Evolutionary conservation across 306 rosid genomes (phyloP), one percentile per base, ranked within the genome.

Genomic region (Vicia faba): DNA sequence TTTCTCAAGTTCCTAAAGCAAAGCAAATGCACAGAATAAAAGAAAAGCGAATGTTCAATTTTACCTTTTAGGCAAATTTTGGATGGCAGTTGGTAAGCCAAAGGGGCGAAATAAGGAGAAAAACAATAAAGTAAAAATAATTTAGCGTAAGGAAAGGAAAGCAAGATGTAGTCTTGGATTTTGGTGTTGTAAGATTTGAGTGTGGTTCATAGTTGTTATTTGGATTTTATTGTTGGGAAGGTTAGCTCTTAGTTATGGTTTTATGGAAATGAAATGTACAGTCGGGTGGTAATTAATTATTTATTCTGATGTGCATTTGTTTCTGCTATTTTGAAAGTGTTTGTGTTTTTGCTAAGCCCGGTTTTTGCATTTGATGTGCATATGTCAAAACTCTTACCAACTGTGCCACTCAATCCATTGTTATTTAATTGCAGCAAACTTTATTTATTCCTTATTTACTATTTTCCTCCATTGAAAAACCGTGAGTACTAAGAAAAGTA

Each of bases 261-360:
- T 11, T 23, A 33, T 66, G 45, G 55, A 11, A 59, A 19, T 64
- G 66, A 54, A 89, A 81, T 87, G 95, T 89, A 89, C 81, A 89
- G 91, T 79, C 69, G 56, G 63, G 18, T 75, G 63, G 14, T 75
- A 39, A 16, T 64, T 53, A 41, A 10, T 54, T 33, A 58, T 79
- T 83, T 75, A 66, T 63, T 75, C 38, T 33, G 23, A 57, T 56
- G 46, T 40, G 2, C 39, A 13, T 43, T 72, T 54, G 61, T 51
- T 72, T 78, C 60, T 55, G 61, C 38, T 26, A 26, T 19, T 53
- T 54, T 23, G 60, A 20, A 5, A 11, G 33, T 53, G 33, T 51
- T 29, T 51, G 20, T 51, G 7, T 0, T 26, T 26, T 26, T 26
- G 29, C 29, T 3, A 3, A 26, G 2, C 29, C 29, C 29, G 29